Base-by-base conservation (phyloP, 2,329 filamentous ascomycete species). In the Plectosphaerella cucumerina region DNA sequence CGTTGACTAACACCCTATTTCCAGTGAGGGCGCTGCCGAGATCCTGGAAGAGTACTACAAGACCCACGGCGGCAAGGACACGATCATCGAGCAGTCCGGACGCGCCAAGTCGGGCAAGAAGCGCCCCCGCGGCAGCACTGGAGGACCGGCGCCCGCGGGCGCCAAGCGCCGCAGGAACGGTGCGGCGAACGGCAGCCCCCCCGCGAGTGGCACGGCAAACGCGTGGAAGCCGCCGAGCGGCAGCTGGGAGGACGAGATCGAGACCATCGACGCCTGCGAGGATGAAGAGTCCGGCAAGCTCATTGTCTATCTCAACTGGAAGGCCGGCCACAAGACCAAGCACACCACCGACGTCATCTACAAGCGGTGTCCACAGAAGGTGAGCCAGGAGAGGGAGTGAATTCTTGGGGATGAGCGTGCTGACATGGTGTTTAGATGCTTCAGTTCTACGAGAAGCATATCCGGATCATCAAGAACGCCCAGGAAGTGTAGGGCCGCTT, bases 291-390 rank as follows among this genome's bases (percentile, higher is more conserved):
- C 71, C 4, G 79, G 77, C 17, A 78, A 76, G 53, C 72, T 89
- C 14, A 76, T 83, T 31, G 87, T 87, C 1, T 90, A 86, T 58
- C 69, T 92, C 31, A 81, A 82, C 12, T 93, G 89, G 89, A 85
- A 84, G 59, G 84, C 86, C 53, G 84, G 83, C 9, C 74, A 81
- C 45, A 91, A 90, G 72, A 89, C 87, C 1, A 84, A 88, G 62
- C 89, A 93, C 60, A 77, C 82, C 10, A 82, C 89, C 15, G 66
- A 75, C 18, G 76, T 85, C 14, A 78, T 91, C 8, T 89, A 92
- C 60, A 78, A 84, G 60, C 85, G 90, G 59, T 91, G 87, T 58
- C 89, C 89, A 0, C 89, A 93, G 62, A 89, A 86, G 77, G 86
- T 87, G 65, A 50, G 70, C 50, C 45, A 10, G 6, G 26, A n/a